phyloP scores from a whole-genome alignment of 768 basidiomycete species.

The Boletus fagicola region DNA sequence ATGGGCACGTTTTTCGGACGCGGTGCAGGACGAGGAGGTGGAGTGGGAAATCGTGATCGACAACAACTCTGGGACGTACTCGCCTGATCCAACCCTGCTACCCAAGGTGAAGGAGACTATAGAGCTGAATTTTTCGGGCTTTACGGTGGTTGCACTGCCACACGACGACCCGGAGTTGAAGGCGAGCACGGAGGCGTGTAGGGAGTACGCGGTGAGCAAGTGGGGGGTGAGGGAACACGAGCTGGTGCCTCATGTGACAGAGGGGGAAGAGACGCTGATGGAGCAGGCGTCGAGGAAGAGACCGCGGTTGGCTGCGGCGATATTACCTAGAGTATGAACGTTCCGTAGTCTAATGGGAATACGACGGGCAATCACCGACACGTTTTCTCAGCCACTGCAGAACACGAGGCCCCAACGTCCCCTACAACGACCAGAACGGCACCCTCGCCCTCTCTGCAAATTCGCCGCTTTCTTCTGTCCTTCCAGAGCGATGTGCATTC shows the following conservation, averaged over 20 bases:
- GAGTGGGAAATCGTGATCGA: slow-evolving; percentile 83
- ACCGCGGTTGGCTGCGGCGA: not conserved
- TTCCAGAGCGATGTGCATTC: slow-evolving; percentile 23
- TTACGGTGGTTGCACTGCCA: slow-evolving; percentile 54
- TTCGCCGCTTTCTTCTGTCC: slow-evolving; percentile 6
- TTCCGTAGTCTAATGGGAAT: slow-evolving; percentile 18
- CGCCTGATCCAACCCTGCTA: slow-evolving; percentile 64
- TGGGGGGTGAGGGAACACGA: slow-evolving; percentile 62
- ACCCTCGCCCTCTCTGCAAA: slow-evolving; percentile 8
- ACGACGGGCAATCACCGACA: slow-evolving; percentile 31
- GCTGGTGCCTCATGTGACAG: slow-evolving; percentile 57
- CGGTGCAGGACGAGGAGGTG: slow-evolving; percentile 50
- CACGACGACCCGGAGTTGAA: slow-evolving; percentile 53
- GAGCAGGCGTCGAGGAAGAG: slow-evolving; percentile 22
- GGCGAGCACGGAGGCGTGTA: slow-evolving; percentile 63
- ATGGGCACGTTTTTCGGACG: slow-evolving; percentile 63
- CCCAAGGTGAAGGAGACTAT: slow-evolving; percentile 60
- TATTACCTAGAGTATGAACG: not conserved
- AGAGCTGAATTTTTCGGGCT: slow-evolving; percentile 71
- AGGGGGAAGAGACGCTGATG: slow-evolving; percentile 54
- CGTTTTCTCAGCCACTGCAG: slow-evolving; percentile 37
- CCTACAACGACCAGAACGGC: slow-evolving; percentile 12
- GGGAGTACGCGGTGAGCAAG: slow-evolving; percentile 58
- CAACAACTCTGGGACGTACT: slow-evolving; percentile 84
- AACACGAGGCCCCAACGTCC: slow-evolving; percentile 32